Conservation (phyloP, 164 flowering plant genomes). For the Stephania yunnanensis region DNA sequence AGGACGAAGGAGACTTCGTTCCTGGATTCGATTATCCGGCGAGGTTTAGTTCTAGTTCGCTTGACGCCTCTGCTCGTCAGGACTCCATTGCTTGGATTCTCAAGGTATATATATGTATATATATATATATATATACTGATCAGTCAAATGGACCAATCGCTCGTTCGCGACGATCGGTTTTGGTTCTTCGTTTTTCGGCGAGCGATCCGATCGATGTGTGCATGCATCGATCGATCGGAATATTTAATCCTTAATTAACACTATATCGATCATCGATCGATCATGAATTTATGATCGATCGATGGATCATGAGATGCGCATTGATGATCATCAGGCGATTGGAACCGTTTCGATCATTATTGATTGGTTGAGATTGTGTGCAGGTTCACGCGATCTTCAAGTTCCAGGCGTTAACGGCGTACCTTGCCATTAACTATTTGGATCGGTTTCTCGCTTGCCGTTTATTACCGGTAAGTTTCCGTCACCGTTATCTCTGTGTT, state of each 20-base stretch:
- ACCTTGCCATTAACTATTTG: slow-evolving; percentile 81
- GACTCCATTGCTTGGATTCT: slow-evolving; percentile 85
- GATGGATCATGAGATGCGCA: background rate
- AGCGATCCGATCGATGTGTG: background rate
- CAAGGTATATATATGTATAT: slow-evolving; percentile 44
- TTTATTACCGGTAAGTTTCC: slow-evolving; percentile 56
- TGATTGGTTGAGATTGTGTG: slow-evolving; percentile 1
- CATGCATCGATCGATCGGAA: background rate
- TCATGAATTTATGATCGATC: background rate
- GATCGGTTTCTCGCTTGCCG: slow-evolving; percentile 73
- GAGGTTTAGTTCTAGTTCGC: slow-evolving; percentile 38
- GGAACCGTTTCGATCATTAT: too few species aligned
- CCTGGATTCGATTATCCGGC: slow-evolving; percentile 51
- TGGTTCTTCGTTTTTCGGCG: background rate
- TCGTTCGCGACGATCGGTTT: background rate
- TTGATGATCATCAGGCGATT: background rate
- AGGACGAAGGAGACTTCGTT: slow-evolving; percentile 56
- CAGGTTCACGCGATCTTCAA: slow-evolving; percentile 66
- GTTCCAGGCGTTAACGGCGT: slow-evolving; percentile 83
- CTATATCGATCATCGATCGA: background rate
- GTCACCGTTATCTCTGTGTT: background rate
- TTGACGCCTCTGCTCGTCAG: slow-evolving; percentile 60
- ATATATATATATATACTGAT: slow-evolving; percentile 13
- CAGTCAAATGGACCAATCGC: too few species aligned
- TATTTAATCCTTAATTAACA: background rate